A percentile compares a stretch with the other conserved stretches of the same genome.
Evolutionary conservation across 208 protist species (phyloP).

Genomic region (Trypanosoma lewisi): DNA sequence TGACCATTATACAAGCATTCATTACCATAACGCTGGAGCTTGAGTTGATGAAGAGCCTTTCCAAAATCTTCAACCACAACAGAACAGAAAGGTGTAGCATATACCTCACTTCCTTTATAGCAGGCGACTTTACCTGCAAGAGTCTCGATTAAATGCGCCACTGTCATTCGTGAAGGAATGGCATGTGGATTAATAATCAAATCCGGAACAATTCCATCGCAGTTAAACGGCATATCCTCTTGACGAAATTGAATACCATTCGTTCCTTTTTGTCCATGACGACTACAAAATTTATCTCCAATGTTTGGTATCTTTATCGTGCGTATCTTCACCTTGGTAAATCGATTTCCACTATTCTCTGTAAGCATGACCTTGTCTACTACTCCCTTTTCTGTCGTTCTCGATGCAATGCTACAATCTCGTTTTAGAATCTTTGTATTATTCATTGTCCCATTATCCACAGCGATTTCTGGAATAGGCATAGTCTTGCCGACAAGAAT

Average conservation of each 20-base stretch:
- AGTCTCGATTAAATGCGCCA: slow-evolving; percentile 96
- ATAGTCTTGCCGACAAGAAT: slow-evolving; percentile 90
- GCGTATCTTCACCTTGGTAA: slow-evolving; percentile 94
- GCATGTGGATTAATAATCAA: slow-evolving; percentile 99
- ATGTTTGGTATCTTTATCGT: slow-evolving; percentile 95
- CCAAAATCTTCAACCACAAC: slow-evolving; percentile 85
- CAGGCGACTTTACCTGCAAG: slow-evolving; percentile 83
- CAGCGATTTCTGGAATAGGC: slow-evolving; percentile 20
- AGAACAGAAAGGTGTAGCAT: slow-evolving; percentile 96
- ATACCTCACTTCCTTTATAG: slow-evolving; percentile 81
- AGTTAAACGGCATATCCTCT: slow-evolving; percentile 97
- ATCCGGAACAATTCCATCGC: slow-evolving; percentile 95
- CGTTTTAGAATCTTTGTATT: slow-evolving; percentile 72
- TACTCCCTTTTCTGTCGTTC: slow-evolving; percentile 90
- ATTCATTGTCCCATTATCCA: slow-evolving; percentile 12
- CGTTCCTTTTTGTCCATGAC: slow-evolving; percentile 98
- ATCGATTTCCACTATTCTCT: slow-evolving; percentile 86
- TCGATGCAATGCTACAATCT: slow-evolving; percentile 81
- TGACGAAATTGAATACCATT: slow-evolving; percentile 95
- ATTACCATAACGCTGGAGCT: slow-evolving; percentile 84
- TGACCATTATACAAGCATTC: slow-evolving; percentile 96
- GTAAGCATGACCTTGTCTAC: slow-evolving; percentile 94
- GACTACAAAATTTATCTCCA: slow-evolving; percentile 98
- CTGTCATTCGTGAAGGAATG: slow-evolving; percentile 99
- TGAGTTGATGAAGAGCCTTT: slow-evolving; percentile 59